phyloP scores from a whole-genome alignment of 345 rosid genomes.

The Moringa oleifera region DNA sequence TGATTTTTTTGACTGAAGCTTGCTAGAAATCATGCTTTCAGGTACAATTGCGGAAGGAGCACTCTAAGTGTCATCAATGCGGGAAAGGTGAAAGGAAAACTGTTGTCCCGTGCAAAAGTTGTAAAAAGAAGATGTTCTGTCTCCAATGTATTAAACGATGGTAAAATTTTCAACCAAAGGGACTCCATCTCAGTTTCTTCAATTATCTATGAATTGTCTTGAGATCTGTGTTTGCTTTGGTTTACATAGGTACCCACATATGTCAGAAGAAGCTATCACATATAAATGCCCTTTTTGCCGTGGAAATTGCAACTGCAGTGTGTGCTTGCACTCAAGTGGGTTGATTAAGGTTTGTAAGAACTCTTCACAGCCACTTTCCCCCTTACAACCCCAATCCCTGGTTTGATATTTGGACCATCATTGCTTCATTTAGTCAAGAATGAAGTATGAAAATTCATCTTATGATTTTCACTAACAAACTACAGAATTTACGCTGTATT shows the following conservation, averaged over 20 bases:
- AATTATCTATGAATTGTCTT: constrained; percentile 2
- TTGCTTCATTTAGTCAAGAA: background rate
- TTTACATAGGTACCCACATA: constrained; percentile 62
- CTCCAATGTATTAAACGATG: constrained; percentile 55
- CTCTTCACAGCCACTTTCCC: no score
- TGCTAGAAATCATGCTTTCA: constrained; percentile 20
- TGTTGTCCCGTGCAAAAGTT: constrained; percentile 49
- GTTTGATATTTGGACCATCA: no score
- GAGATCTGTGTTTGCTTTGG: background rate
- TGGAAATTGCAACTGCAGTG: constrained; percentile 73
- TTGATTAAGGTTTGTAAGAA: constrained; percentile 45
- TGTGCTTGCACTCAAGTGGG: constrained; percentile 62
- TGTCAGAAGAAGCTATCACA: constrained; percentile 47
- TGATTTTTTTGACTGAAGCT: constrained; percentile 1
- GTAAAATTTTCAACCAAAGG: constrained; percentile 26
- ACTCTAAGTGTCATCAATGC: constrained; percentile 71
- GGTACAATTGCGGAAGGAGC: constrained; percentile 18
- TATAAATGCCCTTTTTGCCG: constrained; percentile 69
- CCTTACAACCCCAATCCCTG: no score
- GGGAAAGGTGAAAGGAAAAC: constrained; percentile 41
- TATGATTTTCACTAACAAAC: background rate
- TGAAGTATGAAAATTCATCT: no score
- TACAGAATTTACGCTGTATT: background rate
- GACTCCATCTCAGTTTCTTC: background rate
- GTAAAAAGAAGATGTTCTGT: constrained; percentile 44